A percentile compares a stretch with the other conserved stretches of the same genome.
Conservation (phyloP, 495 filamentous ascomycete species). For the Lasiosphaeria hispida region DNA sequence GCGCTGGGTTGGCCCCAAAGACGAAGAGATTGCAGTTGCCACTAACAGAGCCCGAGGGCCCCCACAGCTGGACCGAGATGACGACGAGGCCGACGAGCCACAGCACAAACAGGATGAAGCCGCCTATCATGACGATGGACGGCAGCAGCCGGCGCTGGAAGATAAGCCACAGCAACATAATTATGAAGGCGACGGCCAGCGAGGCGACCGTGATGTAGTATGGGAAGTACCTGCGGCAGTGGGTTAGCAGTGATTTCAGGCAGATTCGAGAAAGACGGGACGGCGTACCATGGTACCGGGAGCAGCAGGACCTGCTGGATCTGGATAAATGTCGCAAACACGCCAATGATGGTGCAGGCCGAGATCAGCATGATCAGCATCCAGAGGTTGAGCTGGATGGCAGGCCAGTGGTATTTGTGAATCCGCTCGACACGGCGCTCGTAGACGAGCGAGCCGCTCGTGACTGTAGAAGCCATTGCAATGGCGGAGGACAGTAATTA, state of each 20-base stretch:
- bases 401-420: conserved; percentile 89
- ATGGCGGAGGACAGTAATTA: background rate
- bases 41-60: conserved; percentile 69
- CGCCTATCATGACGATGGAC: conserved; percentile 81
- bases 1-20: conserved; percentile 43
- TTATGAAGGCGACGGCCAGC: conserved; percentile 71
- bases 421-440: conserved; percentile 45
- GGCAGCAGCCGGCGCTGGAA: conserved; percentile 78
- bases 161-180: conserved; percentile 69
- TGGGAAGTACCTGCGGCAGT: conserved; percentile 76
- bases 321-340: conserved; percentile 80
- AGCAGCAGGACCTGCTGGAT: conserved; percentile 71
- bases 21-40: conserved; percentile 77
- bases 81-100: conserved; percentile 93
- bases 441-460: conserved; percentile 41
- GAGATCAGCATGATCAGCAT: conserved; percentile 82
- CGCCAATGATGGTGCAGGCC: conserved; percentile 74
- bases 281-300: conserved; percentile 76
- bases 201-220: conserved; percentile 76
- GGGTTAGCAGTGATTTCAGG: conserved; percentile 1
- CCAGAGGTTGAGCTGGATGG: conserved; percentile 89
- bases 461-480: conserved; percentile 43
- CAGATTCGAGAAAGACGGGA: background rate
- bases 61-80: conserved; percentile 84
- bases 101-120: conserved; percentile 91